Evolutionary conservation across 441 rosid genomes (phyloP), one percentile per base, ranked within the genome.

Genomic region (Eutrema salsugineum): DNA sequence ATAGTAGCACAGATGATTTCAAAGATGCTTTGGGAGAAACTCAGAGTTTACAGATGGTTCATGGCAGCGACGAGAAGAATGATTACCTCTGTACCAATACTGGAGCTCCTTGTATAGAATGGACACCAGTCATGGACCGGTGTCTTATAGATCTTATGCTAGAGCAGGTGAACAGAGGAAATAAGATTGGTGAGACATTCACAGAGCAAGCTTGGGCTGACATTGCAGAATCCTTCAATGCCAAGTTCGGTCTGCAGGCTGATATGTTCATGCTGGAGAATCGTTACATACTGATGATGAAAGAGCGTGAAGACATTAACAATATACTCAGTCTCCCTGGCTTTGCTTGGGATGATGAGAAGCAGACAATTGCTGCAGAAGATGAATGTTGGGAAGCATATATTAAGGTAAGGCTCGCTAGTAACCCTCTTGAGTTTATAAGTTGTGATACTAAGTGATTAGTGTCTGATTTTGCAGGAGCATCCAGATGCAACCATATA

Each of bases 71-170:
- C 12, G 81, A 78, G 71, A 74, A 75, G 48, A 75, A 63, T 38
- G 83, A 68, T 67, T 71, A 81, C 61, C 49, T 72, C 6, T 48
- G 71, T 43, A 54, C 68, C 15, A 50, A 68, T 49, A 47, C 72
- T 3, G 78, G 78, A 70, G 78, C 87, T 58, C 71, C 75, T 39
- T 69, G 40, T 67, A 63, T 77, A 60, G 86, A 83, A 47, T 91
- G 99, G 97, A 84, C 88, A 40, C 84, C 75, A 24, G 72, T 71
- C 69, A 82, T 88, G 95, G 95, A 90, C 68, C 72, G 56, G 0
- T 76, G 75, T 75, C 83, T 91, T 70, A 69, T 88, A 44, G 87
- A 83, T 73, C 88, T 88, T 54, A 78, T 94, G 85, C 48, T 87
- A 68, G 84, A 86, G 80, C 88, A 86, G 66, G 70, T 72, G 57